Base-by-base conservation (phyloP, 768 basidiomycete genomes). In the Mrakia hoshinonis region DNA sequence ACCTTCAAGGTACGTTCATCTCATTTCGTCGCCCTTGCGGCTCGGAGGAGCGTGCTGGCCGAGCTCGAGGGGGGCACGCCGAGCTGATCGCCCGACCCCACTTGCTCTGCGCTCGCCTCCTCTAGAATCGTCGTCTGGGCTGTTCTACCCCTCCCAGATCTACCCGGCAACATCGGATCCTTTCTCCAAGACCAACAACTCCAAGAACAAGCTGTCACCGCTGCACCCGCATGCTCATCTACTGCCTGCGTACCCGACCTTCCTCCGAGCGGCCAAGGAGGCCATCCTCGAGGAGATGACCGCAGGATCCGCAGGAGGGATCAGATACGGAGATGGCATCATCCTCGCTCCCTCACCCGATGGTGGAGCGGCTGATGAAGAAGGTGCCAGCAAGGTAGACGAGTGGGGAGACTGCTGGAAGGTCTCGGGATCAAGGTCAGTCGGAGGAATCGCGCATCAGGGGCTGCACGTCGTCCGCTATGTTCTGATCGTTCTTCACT, bases 361-460 rank as follows among this genome's bases (percentile, higher is more conserved):
- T 24, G 46, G 34, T 22, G 39, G 5, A 24, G 31, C 49, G 7
- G 24, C n/a, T 5, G 24, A 34, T 11, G 51, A 55, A 29, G 36
- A 67, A n/a, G 66, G 52, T 7, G 49, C 26, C n/a, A 68, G 46
- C 29, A 46, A 60, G 24, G 55, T 38, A 47, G 49, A 68, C 7
- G 55, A 68, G 26, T 58, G 55, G 58, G 58, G 58, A 38, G 58
- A 60, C 22, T 60, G 58, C 20, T 60, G 58, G 58, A 60, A 60
- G 36, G 58, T 60, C 7, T 60, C 58, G 43, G 64, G 47, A 66
- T n/a, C 20, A n/a, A 36, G 64, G 46, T 66, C 15, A 36, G 64
- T 43, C 47, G 38, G 29, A 48, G 13, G 15, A 9, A 22, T 51
- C 15, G 38, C 24, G 46, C 24, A 20, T 29, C 24, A n/a, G n/a